Evolutionary conservation across 495 filamentous ascomycete species (phyloP).

Genomic region (Podospora appendiculata): DNA sequence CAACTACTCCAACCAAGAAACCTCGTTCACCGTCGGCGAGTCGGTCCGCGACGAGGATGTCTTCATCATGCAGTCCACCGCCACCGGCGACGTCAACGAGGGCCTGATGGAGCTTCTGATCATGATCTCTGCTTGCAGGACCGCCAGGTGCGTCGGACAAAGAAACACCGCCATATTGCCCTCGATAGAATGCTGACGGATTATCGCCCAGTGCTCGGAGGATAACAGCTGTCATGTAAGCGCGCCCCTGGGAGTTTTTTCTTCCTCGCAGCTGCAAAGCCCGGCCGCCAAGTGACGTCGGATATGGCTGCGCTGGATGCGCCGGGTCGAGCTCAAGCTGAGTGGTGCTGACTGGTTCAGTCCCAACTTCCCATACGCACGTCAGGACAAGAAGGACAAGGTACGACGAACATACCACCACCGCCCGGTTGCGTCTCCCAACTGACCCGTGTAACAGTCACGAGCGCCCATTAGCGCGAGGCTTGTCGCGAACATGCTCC

Average conservation of each 20-base stretch:
- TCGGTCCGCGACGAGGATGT: conserved; percentile 97
- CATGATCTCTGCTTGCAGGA: conserved; percentile 98
- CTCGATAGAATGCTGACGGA: conserved; percentile 7
- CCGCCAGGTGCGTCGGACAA: conserved; percentile 43
- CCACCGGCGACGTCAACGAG: conserved; percentile 95
- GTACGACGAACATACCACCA: neutral
- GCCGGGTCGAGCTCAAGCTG: too few species aligned
- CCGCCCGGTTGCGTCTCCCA: too few species aligned
- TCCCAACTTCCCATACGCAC: conserved; percentile 97
- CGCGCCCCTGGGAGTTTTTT: neutral
- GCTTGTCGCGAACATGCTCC: conserved; percentile 95
- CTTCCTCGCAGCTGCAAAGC: too few species aligned
- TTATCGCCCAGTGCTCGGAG: conserved; percentile 18
- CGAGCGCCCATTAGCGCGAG: conserved; percentile 85
- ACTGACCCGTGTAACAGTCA: conserved; percentile 10
- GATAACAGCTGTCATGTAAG: conserved; percentile 31
- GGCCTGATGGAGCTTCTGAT: conserved; percentile 98
- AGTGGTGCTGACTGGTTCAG: conserved; percentile 76
- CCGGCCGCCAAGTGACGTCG: neutral
- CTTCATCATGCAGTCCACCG: conserved; percentile 93
- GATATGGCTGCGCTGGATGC: too few species aligned
- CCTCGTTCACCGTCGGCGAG: conserved; percentile 93
- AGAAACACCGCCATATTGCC: neutral
- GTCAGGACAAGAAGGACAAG: conserved; percentile 99
- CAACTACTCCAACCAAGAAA: conserved; percentile 97